Base-by-base conservation (phyloP, 1,139 yeast species). In the Blastobotrys aristatus region DNA sequence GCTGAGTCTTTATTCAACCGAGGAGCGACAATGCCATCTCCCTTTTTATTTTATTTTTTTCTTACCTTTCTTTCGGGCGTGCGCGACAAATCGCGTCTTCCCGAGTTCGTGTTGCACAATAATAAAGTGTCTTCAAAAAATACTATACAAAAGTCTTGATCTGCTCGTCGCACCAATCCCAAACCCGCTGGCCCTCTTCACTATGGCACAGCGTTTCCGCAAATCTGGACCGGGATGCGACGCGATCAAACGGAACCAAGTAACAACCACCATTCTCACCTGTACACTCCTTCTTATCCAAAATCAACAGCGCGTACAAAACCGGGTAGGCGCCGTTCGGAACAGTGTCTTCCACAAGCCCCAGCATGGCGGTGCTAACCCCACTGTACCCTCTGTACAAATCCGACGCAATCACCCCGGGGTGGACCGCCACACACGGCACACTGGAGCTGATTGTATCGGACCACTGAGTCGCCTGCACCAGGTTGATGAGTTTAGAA, bases 401-500 rank as follows among this genome's bases (percentile, higher is more conserved):
- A 2, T 74, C 78, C 1, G 79, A 67, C 11, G 52, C 18, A 21
- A 43, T 56, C 32, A 77, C 54, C 7, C 82, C 83, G 1, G 82
- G 82, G 57, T 76, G 74, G 11, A 69, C 66, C 1, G 73, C 62
- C 1, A 69, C 17, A 18, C n/a, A 20, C n/a, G 38, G 24, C 16
- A 5, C 18, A 3, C n/a, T 5, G 6, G 10, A 7, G 7, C 26
- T 24, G 6, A 61, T 74, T 71, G 33, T 60, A 54, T 22, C 59
- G 55, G 2, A 72, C 63, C 74, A 77, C 75, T 13, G 68, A 62
- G n/a, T 61, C 0, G 76, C 70, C 52, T 73, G 75, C 43, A 68
- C 63, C 17, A 72, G 60, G 49, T 70, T 68, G 33, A 70, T 67
- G 2, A 78, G 76, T 60, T 78, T 78, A 33, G 77, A 69, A 56